Evolutionary conservation across 2,329 filamentous ascomycete genomes (phyloP).

Genomic region (Cladosporium phlei): DNA sequence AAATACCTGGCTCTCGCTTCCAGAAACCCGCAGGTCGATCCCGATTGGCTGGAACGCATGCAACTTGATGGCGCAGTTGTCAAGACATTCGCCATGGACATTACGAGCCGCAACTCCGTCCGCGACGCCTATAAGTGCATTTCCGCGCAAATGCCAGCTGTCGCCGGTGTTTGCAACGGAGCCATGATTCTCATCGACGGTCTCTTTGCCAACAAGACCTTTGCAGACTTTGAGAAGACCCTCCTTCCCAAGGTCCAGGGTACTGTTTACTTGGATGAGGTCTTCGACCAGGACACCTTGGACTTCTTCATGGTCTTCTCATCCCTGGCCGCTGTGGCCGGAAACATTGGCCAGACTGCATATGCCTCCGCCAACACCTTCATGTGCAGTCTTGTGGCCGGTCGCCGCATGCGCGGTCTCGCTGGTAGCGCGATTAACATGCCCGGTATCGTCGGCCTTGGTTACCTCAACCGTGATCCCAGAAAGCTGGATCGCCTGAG

Average conservation of each 20-base stretch:
- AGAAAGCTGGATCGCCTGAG: background rate
- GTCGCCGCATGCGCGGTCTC: constrained; percentile 24
- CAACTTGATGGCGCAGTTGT: too few relatives aligned
- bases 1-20: constrained; percentile 1
- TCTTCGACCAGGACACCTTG: constrained; percentile 14
- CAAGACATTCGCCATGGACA: too few relatives aligned
- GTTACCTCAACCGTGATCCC: background rate
- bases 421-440: constrained; percentile 27
- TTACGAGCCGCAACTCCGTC: background rate
- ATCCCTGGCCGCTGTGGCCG: constrained; percentile 21
- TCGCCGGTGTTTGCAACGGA: constrained; percentile 25
- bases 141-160: background rate
- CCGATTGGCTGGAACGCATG: too few relatives aligned
- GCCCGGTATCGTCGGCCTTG: constrained; percentile 15
- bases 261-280: constrained; percentile 23
- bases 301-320: constrained; percentile 32
- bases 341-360: constrained; percentile 22
- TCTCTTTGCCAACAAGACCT: constrained; percentile 23
- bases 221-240: constrained; percentile 15
- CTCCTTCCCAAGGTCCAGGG: constrained; percentile 27
- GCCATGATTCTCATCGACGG: constrained; percentile 32
- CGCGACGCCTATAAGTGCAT: background rate
- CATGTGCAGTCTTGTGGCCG: constrained; percentile 24
- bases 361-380: constrained; percentile 24
- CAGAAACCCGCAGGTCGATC: background rate